Conservation (phyloP, 177 flowering plant species). For the Vitis hybrid region DNA sequence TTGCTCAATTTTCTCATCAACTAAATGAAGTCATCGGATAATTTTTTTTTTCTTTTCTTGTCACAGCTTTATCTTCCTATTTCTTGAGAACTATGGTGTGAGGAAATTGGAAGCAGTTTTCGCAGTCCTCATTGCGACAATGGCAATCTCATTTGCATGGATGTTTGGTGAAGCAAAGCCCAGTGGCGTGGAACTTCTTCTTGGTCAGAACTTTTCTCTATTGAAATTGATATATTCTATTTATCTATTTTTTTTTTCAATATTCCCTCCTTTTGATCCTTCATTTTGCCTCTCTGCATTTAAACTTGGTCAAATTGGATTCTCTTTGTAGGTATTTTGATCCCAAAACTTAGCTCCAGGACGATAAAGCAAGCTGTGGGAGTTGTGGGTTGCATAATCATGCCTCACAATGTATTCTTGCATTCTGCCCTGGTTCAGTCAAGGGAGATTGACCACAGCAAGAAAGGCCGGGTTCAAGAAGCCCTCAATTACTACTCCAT, state of each 20-base stretch:
- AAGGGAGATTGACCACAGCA: slow-evolving; percentile 34
- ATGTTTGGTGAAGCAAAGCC: slow-evolving; percentile 54
- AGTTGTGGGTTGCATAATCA: slow-evolving; percentile 51
- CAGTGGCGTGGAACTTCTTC: slow-evolving; percentile 33
- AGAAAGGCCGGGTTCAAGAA: slow-evolving; percentile 42
- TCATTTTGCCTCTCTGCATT: background rate
- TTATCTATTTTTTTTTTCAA: background rate
- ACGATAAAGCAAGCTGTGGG: slow-evolving; percentile 50
- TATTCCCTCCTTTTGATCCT: background rate
- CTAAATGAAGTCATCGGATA: too few species aligned
- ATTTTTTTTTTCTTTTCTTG: background rate
- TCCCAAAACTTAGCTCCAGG: slow-evolving; percentile 42
- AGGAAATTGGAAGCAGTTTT: slow-evolving; percentile 58
- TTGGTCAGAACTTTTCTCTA: slow-evolving; percentile 25
- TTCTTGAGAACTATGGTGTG: slow-evolving; percentile 73
- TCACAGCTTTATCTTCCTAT: slow-evolving; percentile 60
- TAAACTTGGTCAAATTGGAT: background rate
- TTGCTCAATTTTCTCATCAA: too few species aligned
- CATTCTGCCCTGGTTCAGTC: slow-evolving; percentile 58
- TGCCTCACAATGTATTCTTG: slow-evolving; percentile 54
- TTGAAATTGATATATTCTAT: background rate
- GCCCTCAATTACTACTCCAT: slow-evolving; percentile 48
- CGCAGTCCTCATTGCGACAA: slow-evolving; percentile 42
- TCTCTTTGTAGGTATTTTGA: slow-evolving; percentile 31
- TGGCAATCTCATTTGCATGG: slow-evolving; percentile 53